phyloP scores from a whole-genome alignment of 805 yeast genomes.

The Starmerella vaccinii region DNA sequence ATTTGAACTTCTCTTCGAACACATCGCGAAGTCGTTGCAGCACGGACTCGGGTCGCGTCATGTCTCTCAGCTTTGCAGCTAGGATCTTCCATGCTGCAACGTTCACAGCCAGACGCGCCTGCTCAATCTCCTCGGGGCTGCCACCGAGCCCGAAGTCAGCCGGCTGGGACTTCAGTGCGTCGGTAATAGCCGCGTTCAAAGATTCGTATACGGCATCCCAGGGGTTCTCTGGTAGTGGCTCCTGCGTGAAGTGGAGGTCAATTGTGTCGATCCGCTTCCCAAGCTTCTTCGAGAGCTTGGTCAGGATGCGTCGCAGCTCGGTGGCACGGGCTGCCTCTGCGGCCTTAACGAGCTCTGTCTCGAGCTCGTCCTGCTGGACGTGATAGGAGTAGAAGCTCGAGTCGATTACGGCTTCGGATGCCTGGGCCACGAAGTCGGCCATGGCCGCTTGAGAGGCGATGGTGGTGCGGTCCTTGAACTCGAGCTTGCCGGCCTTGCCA shows the following conservation, averaged over 20 bases:
- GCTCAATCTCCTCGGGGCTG: conserved; percentile 34
- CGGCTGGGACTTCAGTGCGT: conserved; percentile 29
- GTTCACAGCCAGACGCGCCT: conserved; percentile 38
- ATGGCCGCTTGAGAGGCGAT: conserved; percentile 23
- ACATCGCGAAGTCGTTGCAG: conserved; percentile 58
- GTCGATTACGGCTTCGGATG: conserved; percentile 33
- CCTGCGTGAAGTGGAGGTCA: conserved; percentile 24
- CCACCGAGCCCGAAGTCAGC: conserved; percentile 53
- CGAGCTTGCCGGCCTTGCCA: conserved; percentile 1
- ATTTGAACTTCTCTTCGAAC: conserved; percentile 75
- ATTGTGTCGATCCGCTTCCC: conserved; percentile 30
- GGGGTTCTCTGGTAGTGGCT: conserved; percentile 44
- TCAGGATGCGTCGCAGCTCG: conserved; percentile 33
- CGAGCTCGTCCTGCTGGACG: conserved; percentile 26
- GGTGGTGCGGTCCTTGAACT: conserved; percentile 27
- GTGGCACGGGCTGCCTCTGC: conserved; percentile 28
- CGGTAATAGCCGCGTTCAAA: conserved; percentile 35
- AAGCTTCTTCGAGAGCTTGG: conserved; percentile 33
- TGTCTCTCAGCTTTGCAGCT: conserved; percentile 48
- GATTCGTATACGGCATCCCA: conserved; percentile 51
- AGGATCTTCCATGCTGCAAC: conserved; percentile 57
- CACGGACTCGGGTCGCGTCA: conserved; percentile 55
- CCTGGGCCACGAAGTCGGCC: conserved; percentile 29
- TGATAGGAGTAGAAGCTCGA: conserved; percentile 22
- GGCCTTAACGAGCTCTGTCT: conserved; percentile 32